Conservation (phyloP, 2,329 filamentous ascomycete genomes). For the Septoria petroselini region DNA sequence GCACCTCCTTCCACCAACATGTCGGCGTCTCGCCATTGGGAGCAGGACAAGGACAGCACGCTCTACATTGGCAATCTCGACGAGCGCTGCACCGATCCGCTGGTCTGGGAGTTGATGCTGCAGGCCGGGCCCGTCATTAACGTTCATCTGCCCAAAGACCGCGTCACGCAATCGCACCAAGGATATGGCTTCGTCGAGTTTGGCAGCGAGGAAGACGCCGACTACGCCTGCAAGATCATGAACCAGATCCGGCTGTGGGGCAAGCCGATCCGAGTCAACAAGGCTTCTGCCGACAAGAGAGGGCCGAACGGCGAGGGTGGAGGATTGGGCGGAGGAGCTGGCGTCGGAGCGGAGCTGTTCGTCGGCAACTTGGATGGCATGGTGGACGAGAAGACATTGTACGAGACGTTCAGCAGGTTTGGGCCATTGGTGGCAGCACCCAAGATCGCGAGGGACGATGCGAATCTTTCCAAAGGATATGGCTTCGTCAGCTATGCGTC, state of each 20-base stretch:
- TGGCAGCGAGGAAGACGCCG: slow-evolving; percentile 88
- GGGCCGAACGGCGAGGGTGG: slow-evolving; percentile 72
- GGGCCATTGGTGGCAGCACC: slow-evolving; percentile 79
- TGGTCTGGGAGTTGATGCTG: slow-evolving; percentile 97
- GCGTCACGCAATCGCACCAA: slow-evolving; percentile 93
- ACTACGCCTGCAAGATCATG: slow-evolving; percentile 95
- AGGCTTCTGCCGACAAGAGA: slow-evolving; percentile 89
- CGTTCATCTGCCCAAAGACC: slow-evolving; percentile 96
- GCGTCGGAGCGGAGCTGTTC: slow-evolving; percentile 91
- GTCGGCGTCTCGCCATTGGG: slow-evolving; percentile 71
- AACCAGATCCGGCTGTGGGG: slow-evolving; percentile 91
- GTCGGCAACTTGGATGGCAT: slow-evolving; percentile 91
- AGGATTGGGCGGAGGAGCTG: slow-evolving; percentile 86
- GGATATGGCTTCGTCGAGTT: slow-evolving; percentile 99
- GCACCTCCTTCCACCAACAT: slow-evolving; percentile 46
- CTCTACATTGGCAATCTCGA: slow-evolving; percentile 98
- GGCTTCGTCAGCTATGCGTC: slow-evolving; percentile 91
- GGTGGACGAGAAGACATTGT: slow-evolving; percentile 93
- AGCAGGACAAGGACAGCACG: slow-evolving; percentile 97
- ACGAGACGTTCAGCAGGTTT: slow-evolving; percentile 92
- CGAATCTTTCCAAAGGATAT: slow-evolving; percentile 87
- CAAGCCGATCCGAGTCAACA: slow-evolving; percentile 95
- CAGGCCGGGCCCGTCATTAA: slow-evolving; percentile 97
- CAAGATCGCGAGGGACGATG: slow-evolving; percentile 89
- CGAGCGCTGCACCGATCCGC: slow-evolving; percentile 84